Conservation (phyloP, 805 yeast genomes). For the Candida oleophila region DNA sequence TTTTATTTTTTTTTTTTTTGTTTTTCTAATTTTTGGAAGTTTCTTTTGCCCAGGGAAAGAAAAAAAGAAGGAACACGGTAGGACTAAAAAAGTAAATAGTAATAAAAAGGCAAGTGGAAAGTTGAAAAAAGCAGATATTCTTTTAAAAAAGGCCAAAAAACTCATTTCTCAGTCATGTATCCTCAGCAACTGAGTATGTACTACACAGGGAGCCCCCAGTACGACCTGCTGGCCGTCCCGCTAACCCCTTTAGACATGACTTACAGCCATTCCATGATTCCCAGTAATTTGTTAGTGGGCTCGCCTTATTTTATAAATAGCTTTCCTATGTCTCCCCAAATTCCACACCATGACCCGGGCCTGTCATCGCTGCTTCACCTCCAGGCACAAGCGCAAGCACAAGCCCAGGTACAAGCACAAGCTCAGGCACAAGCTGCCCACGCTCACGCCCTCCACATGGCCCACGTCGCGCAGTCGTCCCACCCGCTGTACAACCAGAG, state of each 20-base stretch:
- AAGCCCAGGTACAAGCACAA: conserved; percentile 13
- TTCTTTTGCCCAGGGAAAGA: background rate
- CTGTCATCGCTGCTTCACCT: conserved; percentile 9
- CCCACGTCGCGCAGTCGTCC: background rate
- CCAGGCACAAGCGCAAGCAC: conserved; percentile 9
- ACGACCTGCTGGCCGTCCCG: conserved; percentile 7
- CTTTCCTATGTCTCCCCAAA: conserved; percentile 34
- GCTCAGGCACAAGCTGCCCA: conserved; percentile 8
- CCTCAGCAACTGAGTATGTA: conserved; percentile 3
- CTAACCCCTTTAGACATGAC: conserved; percentile 57
- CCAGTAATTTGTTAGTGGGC: conserved; percentile 57
- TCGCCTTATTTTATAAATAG: conserved; percentile 46
- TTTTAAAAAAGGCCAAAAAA: background rate
- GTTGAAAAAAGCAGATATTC: background rate
- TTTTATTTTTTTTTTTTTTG: too few relatives aligned
- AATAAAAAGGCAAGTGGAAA: background rate
- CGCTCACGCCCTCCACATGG: background rate
- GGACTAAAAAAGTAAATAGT: background rate
- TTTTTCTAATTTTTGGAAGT: background rate
- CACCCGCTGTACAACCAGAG: conserved; percentile 7
- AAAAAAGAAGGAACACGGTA: background rate
- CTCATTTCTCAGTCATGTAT: conserved; percentile 1
- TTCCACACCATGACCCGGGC: conserved; percentile 10
- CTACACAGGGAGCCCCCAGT: conserved; percentile 1
- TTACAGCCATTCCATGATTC: conserved; percentile 62